Base-by-base conservation (phyloP, 2,329 filamentous ascomycete genomes). In the Arthrobotrys entomopaga region DNA sequence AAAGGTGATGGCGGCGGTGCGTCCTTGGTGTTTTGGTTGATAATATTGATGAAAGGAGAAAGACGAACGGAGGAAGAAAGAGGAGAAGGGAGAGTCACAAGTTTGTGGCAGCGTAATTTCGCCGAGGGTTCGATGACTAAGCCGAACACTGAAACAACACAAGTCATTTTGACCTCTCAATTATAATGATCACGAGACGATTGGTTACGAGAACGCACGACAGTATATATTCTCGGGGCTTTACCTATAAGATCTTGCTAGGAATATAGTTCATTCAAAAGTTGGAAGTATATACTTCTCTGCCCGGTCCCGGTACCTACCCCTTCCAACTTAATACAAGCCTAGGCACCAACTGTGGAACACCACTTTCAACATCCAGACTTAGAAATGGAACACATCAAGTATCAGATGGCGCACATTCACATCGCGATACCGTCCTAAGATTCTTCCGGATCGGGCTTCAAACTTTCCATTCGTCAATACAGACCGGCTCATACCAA, bases 111-210 rank as follows among this genome's bases (percentile, higher is more conserved):
- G 11, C 16, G 11, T 4, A n/a, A 54, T 49, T 60, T 38, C 46
- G 46, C n/a, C n/a, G 46, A 46, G 13, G 13, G 13, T 42, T 8
- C n/a, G 60, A 60, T 73, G 69, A 73, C 69, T 73, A 73, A 73
- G 60, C 69, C 34, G 49, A 46, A 71, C 59, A 54, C 42, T 71
- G 34, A 46, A 73, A 73, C 69, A 63, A 60, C 38, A 19, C 46
- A 71, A 34, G 10, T 34, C 29, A 34, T n/a, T n/a, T n/a, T n/a
- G n/a, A n/a, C n/a, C n/a, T n/a, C n/a, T n/a, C n/a, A n/a, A n/a
- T n/a, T n/a, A n/a, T n/a, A n/a, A n/a, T n/a, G n/a, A n/a, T 72
- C 67, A 58, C 60, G 38, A 58, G 59, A 26, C 38, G 29, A 24
- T 40, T 54, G 61, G 67, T 34, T 34, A 6, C 29, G 29, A 34